Base-by-base conservation (phyloP, 1,284 basidiomycete genomes). In the Malassezia japonica region DNA sequence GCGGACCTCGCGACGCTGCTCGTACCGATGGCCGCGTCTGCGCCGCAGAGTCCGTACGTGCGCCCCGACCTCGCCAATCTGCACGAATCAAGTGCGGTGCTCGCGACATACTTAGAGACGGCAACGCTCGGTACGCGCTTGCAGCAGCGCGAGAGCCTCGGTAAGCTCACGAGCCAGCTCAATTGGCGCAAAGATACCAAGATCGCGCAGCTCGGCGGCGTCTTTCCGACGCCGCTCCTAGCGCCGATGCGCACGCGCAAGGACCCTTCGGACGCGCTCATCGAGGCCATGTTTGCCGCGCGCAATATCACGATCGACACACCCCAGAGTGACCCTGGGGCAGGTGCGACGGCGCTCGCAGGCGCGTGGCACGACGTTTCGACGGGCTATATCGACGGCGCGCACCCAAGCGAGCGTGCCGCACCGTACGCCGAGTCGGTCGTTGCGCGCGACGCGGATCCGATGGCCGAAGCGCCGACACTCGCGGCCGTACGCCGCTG, bases 101-200 rank as follows among this genome's bases (percentile, higher is more conserved):
- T 70, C 2, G 54, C 64, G 6, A 54, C 66, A 2, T 60, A 66
- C 33, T 46, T 64, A 31, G 68, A 71, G 34, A 66, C 67, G 15
- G 61, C 67, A 4, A 71, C 67, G n/a, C 41, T 71, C 18, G 50
- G 55, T 1, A 46, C 29, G 4, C 54, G 61, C 4, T 35, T 69
- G 13, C 45, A 49, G 16, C 50, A 48, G 9, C 50, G 60, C n/a
- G 60, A 65, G 29, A 55, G 62, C n/a, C 50, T 63, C 21, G 29
- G 47, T 3, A 50, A 55, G 15, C 50, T 72, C 24, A 45, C 55
- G 10, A 43, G 54, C 9, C 64, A 60, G 2, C 51, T 72, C 13
- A 64, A 68, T 38, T 72, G 69, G 69, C 56, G 66, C 0, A 50
- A 48, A 6, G 64, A 70, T 50, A 70, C 69, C 10, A 62, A 58